Evolutionary conservation across 805 yeast genomes (phyloP), one percentile per base, ranked within the genome.

Genomic region (Metschnikowia colocasiae): DNA sequence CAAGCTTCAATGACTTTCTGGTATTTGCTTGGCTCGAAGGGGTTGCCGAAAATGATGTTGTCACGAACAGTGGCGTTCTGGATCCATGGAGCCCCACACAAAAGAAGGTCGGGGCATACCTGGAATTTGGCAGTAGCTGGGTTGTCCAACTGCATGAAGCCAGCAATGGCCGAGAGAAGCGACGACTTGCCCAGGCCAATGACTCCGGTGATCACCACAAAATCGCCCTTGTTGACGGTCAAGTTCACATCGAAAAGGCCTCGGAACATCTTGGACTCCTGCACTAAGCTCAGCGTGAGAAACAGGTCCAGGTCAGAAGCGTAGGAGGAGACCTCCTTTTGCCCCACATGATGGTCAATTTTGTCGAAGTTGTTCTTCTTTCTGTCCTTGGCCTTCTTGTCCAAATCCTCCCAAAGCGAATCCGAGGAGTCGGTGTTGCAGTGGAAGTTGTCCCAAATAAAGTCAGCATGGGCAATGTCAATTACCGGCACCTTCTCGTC

Each of bases 101-200:
- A 59, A 25, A 72, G 57, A 30, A 66, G 50, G 29, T 66, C 68
- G 30, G 63, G 62, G 44, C 62, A 57, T 23, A 67, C 56, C 5
- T 45, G 48, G 34, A 68, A 46, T 5, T 49, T 30, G 13, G 73
- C 75, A 3, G 41, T 30, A 3, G 50, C 45, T 4, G 65, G 67
- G 47, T 60, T 60, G 30, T 51, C 34, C 48, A 64, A 45, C 45
- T 64, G 64, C 76, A 72, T 69, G 50, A 63, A 60, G 1, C 75
- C 76, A 8, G 73, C 66, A 30, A 72, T 53, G 1, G 76, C 77
- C 47, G 52, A 59, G 41, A 72, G 63, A 32, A 72, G 60, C 2
- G 76, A 69, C 1, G 75, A 59, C 53, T 72, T 72, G 42, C 77
- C 77, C 5, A 73, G 63, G 15, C 77, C 77, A 51, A 71, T 71